Evolutionary conservation across 2,329 filamentous ascomycete genomes (phyloP).

Genomic region (Neofusicoccum umdonicola): DNA sequence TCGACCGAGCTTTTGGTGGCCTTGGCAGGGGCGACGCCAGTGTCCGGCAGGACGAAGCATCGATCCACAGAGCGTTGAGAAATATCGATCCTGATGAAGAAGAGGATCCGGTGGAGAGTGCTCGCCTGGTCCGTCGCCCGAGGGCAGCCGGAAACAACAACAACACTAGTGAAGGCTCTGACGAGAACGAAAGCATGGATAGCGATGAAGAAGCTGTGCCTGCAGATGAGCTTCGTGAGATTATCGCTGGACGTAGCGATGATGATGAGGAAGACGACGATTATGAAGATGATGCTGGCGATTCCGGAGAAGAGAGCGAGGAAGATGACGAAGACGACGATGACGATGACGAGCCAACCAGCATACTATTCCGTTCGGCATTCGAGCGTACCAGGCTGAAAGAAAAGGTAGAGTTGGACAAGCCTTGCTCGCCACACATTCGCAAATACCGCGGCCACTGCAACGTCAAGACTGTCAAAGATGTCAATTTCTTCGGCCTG

Average conservation of each 20-base stretch:
- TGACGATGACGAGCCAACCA: conserved; percentile 33
- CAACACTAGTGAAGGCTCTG: too few species aligned
- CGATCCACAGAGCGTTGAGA: conserved; percentile 39
- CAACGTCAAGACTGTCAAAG: conserved; percentile 66
- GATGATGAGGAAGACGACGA: conserved; percentile 37
- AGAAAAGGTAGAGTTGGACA: conserved; percentile 52
- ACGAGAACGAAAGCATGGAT: conserved; percentile 23
- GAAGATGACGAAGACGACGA: conserved; percentile 33
- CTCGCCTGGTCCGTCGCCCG: background rate
- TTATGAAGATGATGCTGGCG: conserved; percentile 26
- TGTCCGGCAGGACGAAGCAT: conserved; percentile 43
- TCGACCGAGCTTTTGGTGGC: conserved; percentile 62
- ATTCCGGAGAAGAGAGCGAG: conserved; percentile 34
- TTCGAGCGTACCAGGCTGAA: conserved; percentile 48
- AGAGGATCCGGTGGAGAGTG: conserved; percentile 35
- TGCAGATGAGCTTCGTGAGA: conserved; percentile 22
- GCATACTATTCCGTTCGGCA: conserved; percentile 47
- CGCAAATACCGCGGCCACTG: conserved; percentile 63
- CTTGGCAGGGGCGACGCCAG: conserved; percentile 45
- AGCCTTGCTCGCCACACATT: conserved; percentile 57
- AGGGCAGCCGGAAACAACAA: background rate
- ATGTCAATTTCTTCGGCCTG: conserved; percentile 66
- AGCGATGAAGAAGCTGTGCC: conserved; percentile 18
- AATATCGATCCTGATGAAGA: conserved; percentile 49
- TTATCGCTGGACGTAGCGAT: conserved; percentile 19